Evolutionary conservation across 2,329 filamentous ascomycete genomes (phyloP), one percentile per base, ranked within the genome.

Genomic region (Hypoxylon sp.): DNA sequence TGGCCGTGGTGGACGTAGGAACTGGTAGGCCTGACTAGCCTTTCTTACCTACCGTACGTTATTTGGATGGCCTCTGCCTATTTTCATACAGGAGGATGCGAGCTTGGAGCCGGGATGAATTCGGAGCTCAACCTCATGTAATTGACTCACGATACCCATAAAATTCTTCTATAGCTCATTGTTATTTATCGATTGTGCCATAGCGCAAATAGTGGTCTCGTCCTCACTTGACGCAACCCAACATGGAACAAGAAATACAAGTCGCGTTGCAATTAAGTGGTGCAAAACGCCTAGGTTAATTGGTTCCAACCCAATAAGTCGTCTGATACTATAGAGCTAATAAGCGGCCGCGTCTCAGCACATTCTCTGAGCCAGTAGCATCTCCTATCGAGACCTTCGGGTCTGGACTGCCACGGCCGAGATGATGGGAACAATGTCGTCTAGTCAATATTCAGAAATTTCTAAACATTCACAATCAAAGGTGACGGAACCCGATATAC

Each of bases 1-100:
- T 25, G 75, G 75, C 28, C 73, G 76, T 21, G 76, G 76, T 25
- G 74, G 73, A n/a, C 73, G 75, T 23, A 67, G 75, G 48, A 77
- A 77, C 21, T 77, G 75, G 75, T 77, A 70, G 73, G 13, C n/a
- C 5, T n/a, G 9, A 17, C 17, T 25, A 28, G 2, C n/a, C 11
- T 19, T 21, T 51, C 57, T 11, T 28, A n/a, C n/a, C 38, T 11
- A 46, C 25, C 19, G n/a, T 64, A 21, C 5, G n/a, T 30, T 30
- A 46, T n/a, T 52, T n/a, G 30, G 23, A 21, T 19, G 17, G 43
- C 17, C 41, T 52, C 43, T 50, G 19, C 28, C 30, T 10, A 34
- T 32, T 23, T 2, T 6, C 28, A 45, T 59, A 45, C 28, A 1
- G 50, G 41, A 36, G 52, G 6, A 38, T 2, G 41, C 38, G 28